Evolutionary conservation across 306 rosid species (phyloP), one percentile per base, ranked within the genome.

Genomic region (Cicer judaicum): DNA sequence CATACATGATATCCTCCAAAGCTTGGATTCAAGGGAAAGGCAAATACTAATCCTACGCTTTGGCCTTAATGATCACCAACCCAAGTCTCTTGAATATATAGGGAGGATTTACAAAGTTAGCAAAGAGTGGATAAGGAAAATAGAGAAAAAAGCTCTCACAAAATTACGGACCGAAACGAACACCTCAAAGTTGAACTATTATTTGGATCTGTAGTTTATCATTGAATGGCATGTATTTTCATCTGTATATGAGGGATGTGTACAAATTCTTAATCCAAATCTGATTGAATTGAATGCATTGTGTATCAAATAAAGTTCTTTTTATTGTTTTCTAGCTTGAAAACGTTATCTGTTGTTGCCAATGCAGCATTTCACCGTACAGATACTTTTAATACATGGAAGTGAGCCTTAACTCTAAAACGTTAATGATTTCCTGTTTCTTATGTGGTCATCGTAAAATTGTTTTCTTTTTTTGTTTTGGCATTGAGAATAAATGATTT

Each of bases 21-120:
- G 87, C 71, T 85, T 94, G 90, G 86, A 88, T 67, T 57, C 86
- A 2, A 87, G 91, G 80, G 96, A 91, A 80, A 90, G 88, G 72
- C 90, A 90, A 81, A 87, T 90, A 50, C 40, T 90, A 86, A 57
- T 64, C 61, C 80, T 94, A 52, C 90, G 96, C 12, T 94, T 85
- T 56, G 98, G 98, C 15, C 91, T 94, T 15, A 24, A 64, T 36
- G 87, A 85, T 84, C 77, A 66, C 77, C 81, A 74, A 54, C 94
- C 95, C 52, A 87, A 76, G 80, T 91, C 98, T 16, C 95, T 90
- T 7, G 91, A 87, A 68, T 91, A 91, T 41, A 87, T 86, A 18
- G 95, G 98, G 66, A 91, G 59, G 78, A 82, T 80, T 68, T 86
- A 86, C 75, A 73, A 62, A 34, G 90, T 94, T 44, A 84, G 83